Evolutionary conservation across 306 rosid genomes (phyloP).

Genomic region (Gynostemma pentaphyllum): DNA sequence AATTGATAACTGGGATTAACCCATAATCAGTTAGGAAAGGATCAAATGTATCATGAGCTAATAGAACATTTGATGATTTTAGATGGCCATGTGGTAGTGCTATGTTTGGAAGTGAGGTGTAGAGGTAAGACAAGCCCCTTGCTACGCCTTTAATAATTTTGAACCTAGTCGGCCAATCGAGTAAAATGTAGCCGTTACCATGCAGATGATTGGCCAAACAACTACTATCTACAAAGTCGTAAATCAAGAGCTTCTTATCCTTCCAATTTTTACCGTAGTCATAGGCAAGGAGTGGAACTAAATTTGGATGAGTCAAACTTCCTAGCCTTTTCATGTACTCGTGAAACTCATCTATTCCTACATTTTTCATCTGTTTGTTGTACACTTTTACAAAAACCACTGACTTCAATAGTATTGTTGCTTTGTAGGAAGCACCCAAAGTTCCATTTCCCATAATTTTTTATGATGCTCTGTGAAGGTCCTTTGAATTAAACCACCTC

Average conservation of each 20-base stretch:
- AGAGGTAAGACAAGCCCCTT: slow-evolving; percentile 55
- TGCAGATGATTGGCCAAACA: slow-evolving; percentile 82
- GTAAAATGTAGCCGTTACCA: slow-evolving; percentile 49
- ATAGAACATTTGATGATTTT: slow-evolving; percentile 79
- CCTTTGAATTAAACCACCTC: slow-evolving; percentile 61
- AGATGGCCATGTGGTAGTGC: slow-evolving; percentile 79
- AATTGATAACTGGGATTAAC: slow-evolving; percentile 45
- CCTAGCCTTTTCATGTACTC: slow-evolving; percentile 86
- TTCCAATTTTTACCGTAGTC: slow-evolving; percentile 60
- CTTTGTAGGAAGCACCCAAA: slow-evolving; percentile 89
- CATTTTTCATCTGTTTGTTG: slow-evolving; percentile 73
- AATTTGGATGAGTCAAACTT: slow-evolving; percentile 46
- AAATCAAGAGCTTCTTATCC: slow-evolving; percentile 79
- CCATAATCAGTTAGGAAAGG: slow-evolving; percentile 70
- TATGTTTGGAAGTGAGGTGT: slow-evolving; percentile 45
- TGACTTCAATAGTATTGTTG: slow-evolving; percentile 29
- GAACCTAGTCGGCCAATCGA: slow-evolving; percentile 71
- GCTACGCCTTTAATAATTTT: slow-evolving; percentile 71
- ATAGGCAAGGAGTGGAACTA: slow-evolving; percentile 68
- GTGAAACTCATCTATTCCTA: slow-evolving; percentile 55
- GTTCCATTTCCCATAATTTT: slow-evolving; percentile 75
- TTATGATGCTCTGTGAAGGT: slow-evolving; percentile 61
- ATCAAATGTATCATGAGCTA: slow-evolving; percentile 44
- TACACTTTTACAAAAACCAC: slow-evolving; percentile 83
- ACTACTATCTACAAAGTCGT: slow-evolving; percentile 45